Conservation (phyloP, 2,329 filamentous ascomycete species). For the Domatiomyces globalis region DNA sequence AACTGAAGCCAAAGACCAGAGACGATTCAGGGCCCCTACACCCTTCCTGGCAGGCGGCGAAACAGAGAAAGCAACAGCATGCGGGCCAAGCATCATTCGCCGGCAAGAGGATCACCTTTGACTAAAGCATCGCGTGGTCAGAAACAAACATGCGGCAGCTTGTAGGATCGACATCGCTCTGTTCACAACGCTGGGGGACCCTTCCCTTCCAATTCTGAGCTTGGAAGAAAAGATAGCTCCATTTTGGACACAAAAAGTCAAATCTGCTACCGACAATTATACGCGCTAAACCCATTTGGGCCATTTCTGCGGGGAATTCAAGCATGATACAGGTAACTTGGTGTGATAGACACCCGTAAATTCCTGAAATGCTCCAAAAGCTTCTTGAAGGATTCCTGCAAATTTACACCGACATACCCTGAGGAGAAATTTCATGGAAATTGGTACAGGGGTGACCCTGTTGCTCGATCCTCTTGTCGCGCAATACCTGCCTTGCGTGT, state of each 20-base stretch:
- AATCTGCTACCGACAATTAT: not conserved
- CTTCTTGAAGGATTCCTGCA: not conserved
- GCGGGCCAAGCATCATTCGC: slow-evolving; percentile 35
- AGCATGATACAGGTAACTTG: not conserved
- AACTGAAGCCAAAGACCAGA: slow-evolving; percentile 5
- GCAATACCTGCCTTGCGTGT: not conserved
- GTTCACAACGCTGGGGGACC: not conserved
- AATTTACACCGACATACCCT: not conserved
- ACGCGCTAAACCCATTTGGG: not conserved
- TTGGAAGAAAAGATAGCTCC: too few species aligned
- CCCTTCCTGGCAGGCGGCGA: slow-evolving; percentile 52
- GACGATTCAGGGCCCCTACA: slow-evolving; percentile 42
- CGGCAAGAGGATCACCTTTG: slow-evolving; percentile 49
- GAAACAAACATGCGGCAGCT: not conserved
- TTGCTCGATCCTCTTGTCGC: not conserved
- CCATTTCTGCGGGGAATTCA: not conserved
- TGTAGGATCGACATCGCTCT: not conserved
- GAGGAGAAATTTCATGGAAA: not conserved
- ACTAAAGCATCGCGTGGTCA: slow-evolving; percentile 3
- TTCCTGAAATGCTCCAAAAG: not conserved
- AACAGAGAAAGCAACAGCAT: slow-evolving; percentile 41
- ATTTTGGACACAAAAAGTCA: too few species aligned
- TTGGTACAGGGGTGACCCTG: not conserved
- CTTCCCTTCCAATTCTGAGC: not conserved
- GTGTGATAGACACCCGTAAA: not conserved